A percentile compares a stretch with the other conserved stretches of the same genome.
Evolutionary conservation across 257 asterid species (phyloP).

Genomic region (Mentha longifolia): DNA sequence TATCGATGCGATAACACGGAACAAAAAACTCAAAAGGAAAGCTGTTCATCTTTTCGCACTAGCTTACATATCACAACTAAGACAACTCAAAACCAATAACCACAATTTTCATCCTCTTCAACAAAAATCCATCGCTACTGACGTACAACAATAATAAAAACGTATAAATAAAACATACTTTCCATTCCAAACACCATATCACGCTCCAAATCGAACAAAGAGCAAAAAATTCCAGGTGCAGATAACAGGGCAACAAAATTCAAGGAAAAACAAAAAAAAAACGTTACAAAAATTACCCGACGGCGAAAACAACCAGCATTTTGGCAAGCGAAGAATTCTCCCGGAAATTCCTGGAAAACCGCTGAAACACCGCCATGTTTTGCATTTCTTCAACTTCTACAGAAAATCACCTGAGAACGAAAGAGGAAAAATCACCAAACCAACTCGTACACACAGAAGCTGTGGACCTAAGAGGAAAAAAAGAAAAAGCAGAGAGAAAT

Average conservation of each 20-base stretch:
- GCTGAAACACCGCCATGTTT: slow-evolving; percentile 57
- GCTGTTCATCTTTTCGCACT: not conserved
- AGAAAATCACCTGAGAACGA: slow-evolving; percentile 37
- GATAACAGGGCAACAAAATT: not conserved
- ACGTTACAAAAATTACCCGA: slow-evolving; percentile 50
- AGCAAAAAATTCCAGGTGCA: not conserved
- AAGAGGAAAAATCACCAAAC: slow-evolving; percentile 5
- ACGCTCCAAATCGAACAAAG: slow-evolving; percentile 9
- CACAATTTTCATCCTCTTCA: slow-evolving; percentile 8
- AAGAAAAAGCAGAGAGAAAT: not conserved
- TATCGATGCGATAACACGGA: not conserved
- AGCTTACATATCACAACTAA: slow-evolving; percentile 8
- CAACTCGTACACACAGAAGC: not conserved
- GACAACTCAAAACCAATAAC: slow-evolving; percentile 9
- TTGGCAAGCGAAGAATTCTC: slow-evolving; percentile 63
- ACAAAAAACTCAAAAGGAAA: not conserved
- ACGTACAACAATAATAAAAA: slow-evolving; percentile 13
- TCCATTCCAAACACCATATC: slow-evolving; percentile 18
- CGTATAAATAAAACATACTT: not conserved
- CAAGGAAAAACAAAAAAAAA: not conserved
- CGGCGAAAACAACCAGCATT: slow-evolving; percentile 62
- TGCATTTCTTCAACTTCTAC: slow-evolving; percentile 35
- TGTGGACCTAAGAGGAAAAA: not conserved
- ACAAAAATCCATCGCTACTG: slow-evolving; percentile 9
- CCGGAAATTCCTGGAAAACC: slow-evolving; percentile 59